Base-by-base conservation (phyloP, 2,329 filamentous ascomycete genomes). In the Stemphylium vesicarium region DNA sequence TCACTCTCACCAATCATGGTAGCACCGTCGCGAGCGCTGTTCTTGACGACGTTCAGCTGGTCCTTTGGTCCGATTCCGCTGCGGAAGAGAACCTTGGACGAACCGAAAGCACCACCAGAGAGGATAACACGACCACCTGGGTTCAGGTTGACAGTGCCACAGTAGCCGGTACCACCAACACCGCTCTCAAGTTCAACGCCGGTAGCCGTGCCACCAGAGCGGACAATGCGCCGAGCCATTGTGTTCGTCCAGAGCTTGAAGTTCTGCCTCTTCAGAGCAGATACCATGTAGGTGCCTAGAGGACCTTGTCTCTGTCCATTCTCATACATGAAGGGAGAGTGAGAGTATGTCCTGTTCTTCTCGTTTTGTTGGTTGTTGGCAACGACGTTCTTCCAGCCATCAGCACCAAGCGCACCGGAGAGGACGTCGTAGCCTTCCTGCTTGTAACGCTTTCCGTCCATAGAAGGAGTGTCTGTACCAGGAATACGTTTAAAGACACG, bases 401-500 rank as follows among this genome's bases (percentile, higher is more conserved):
- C 81, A 8, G 80, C 77, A 31, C 76, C 75, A 11, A 92, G 79
- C 6, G 87, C 88, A 44, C 78, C 75, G 12, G 83, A 80, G 4
- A 92, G 76, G 22, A 89, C 79, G 44, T 87, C 78, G 69, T 86
- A 91, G 4, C 88, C 86, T 56, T 87, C 80, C 55, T 88, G 84
- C n/a, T 85, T 80, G 74, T 91, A 91, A 22, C 84, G 79, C 68
- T 86, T 80, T 41, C 85, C 85, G 65, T 92, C 88, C 63, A 79
- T 77, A 0, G 88, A 91, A 0, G 89, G 88, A 39, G 79, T 77
- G 40, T 84, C 84, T 0, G 87, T 91, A 29, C 88, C 88, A 0
- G 88, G 88, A 57, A 91, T 91, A n/a, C 88, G 83, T 32, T 79
- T 77, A 70, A 91, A 92, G 6, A 88, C 84, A 37, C 85, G 82